Evolutionary conservation across 495 filamentous ascomycete genomes (phyloP), one percentile per base, ranked within the genome.

Genomic region (Jackrogersella multiformis): DNA sequence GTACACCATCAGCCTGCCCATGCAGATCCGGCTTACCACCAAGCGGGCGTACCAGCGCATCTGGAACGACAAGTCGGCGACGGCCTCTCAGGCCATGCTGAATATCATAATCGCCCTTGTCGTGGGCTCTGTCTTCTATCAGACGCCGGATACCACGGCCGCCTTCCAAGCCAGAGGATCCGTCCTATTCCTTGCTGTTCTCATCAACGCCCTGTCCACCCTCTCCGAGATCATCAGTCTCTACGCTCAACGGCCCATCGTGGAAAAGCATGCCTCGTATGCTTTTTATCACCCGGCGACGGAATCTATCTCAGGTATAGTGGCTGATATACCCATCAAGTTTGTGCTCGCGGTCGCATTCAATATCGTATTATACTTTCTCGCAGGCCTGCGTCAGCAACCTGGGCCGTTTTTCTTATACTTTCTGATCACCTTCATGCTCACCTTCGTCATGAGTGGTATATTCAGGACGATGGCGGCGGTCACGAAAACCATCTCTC

Each of bases 251-350:
- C 28, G 49, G 49, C 49, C 49, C 13, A 53, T 53, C 26, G 49
- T 53, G 7, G 49, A 53, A 36, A 53, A 53, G 16, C 49, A 53
- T 15, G 49, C 49, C 20, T 53, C 49, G 3, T 53, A 53, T 38
- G 49, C 49, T 12, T 53, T 53, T 30, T 53, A 53, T 7, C 49
- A 53, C 10, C 49, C 49, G 13, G 49, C 49, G 7, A 36, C 49
- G 5, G 49, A 53, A 18, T 30, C 49, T 15, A 36, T 53, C 30
- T 18, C 49, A 13, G 49, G 49, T 1, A 53, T 53, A 53, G 49
- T 53, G 10, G 49, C 49, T 0, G 49, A 53, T 10, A 53, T 53
- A 24, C 49, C 49, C 2, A 53, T 53, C 30, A 53, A 53, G 18
- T 53, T 53, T 5, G n/a, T 34, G 5, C 49, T 35, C 12, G 49